Evolutionary conservation across 306 rosid genomes (phyloP).

Genomic region (Castanospermum australe): DNA sequence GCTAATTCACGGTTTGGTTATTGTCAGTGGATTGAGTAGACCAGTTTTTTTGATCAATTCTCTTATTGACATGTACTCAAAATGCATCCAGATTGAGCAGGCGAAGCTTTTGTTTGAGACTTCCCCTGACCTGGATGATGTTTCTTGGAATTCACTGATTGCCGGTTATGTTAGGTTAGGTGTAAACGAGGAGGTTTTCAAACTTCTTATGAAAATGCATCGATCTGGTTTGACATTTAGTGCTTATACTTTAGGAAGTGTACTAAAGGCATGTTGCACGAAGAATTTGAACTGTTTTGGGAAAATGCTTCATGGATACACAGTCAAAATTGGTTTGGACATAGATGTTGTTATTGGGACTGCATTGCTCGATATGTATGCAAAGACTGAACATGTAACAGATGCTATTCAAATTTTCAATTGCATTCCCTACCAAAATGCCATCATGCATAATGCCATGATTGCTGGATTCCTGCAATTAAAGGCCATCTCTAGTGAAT

Average conservation of each 20-base stretch:
- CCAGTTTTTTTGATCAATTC: constrained; percentile 39
- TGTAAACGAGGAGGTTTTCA: constrained; percentile 28
- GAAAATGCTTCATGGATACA: constrained; percentile 45
- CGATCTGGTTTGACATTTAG: constrained; percentile 38
- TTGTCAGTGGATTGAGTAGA: constrained; percentile 33
- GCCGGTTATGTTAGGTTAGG: constrained; percentile 49
- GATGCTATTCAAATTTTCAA: constrained; percentile 45
- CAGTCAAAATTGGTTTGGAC: constrained; percentile 46
- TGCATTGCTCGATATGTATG: constrained; percentile 63
- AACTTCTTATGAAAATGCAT: constrained; percentile 47
- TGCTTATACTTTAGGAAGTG: constrained; percentile 57
- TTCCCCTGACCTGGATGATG: constrained; percentile 39
- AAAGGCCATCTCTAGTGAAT: constrained; percentile 18
- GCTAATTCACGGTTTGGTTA: constrained; percentile 45
- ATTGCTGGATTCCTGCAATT: constrained; percentile 49
- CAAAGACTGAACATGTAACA: constrained; percentile 43
- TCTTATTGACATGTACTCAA: constrained; percentile 61
- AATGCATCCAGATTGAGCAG: constrained; percentile 34
- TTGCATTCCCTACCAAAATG: constrained; percentile 29
- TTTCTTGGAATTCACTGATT: constrained; percentile 61
- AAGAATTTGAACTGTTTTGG: constrained; percentile 29
- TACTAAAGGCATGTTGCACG: constrained; percentile 46
- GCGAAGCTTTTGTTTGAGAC: constrained; percentile 53
- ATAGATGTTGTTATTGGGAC: constrained; percentile 48
- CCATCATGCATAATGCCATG: constrained; percentile 54